Evolutionary conservation across 2,329 filamentous ascomycete genomes (phyloP), one percentile per base, ranked within the genome.

Genomic region (Ophiostoma quercus): DNA sequence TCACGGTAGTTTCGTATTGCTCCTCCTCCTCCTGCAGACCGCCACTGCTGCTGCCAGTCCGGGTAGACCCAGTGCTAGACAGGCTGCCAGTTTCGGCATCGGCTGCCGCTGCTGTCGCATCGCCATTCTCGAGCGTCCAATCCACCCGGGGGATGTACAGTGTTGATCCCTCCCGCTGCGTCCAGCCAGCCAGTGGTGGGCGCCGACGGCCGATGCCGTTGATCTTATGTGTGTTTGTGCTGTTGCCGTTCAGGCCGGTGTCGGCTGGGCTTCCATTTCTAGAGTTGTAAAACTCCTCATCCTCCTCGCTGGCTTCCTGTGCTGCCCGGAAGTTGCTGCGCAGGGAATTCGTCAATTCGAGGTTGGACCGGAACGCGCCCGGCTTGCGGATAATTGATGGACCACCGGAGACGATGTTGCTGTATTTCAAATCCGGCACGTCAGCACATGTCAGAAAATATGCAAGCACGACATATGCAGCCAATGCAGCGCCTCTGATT

Each of bases 1-100:
- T 99, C 72, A 95, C 90, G 0, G 94, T 97, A 76, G 97, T 93
- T 77, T 97, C 93, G 82, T 99, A 99, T 74, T 93, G 89, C 71
- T 86, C 84, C 34, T 90, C 84, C 74, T 96, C 93, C 77, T 99
- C 95, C 41, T 87, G 84, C 65, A 99, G 82, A 14, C 67, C 67
- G 32, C 69, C 68, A 41, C 68, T 69, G 71, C 71, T 67, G 70
- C 63, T 67, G 32, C 66, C 68, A 19, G 51, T 62, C 60, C 54
- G 22, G 4, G 57, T 19, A 19, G 47, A 60, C 5, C 60, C 54
- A 41, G 41, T 63, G 68, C 70, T 69, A 8, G 32, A n/a, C 22
- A 57, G 29, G 67, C 69, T 68, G 47, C 66, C 37, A 8, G 57
- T 47, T 37, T 66, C 69, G 29, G 32, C 68, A 22, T 68, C 67